Base-by-base conservation (phyloP, 257 asterid species). In the Capsicum rhomboideum region DNA sequence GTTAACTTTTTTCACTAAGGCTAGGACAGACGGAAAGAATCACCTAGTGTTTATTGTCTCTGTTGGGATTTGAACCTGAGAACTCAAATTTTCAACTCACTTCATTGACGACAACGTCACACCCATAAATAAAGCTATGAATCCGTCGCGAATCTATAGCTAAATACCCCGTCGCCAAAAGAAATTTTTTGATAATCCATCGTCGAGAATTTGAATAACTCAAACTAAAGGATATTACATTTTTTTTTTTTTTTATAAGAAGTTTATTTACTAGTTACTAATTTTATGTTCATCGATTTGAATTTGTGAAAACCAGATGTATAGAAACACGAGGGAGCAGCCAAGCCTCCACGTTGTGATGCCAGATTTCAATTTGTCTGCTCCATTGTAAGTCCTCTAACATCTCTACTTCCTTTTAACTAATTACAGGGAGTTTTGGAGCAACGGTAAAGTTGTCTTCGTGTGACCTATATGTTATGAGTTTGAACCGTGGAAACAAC, bases 281-380 rank as follows among this genome's bases (percentile, higher is more conserved):
- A 23, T 81, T 31, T 80, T 42, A 1, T 74, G 8, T 82, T 63
- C 2, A 23, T 61, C 12, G 3, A 28, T 17, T 17, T 37, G 83
- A 56, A 79, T 79, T 40, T 56, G 2, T 61, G 83, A 42, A 68
- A 49, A 82, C 2, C 80, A 82, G 85, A 82, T 82, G 85, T 31
- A 67, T 29, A 82, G 85, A 82, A 82, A 82, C 68, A 52, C 50
- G 68, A 82, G 31, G 85, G 80, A 50, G 68, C 79, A 72, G 6
- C 46, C 26, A 61, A 67, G 63, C 34, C 34, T 82, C 68, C 80
- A 55, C 49, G 40, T 46, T 44, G 40, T 46, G 49, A 82, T 67
- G 44, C 64, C n/a, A 63, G 21, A 82, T 28, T 82, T 52, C 84
- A 61, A 77, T 26, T 49, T 26, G 16, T 49, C 26, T 77, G 14